phyloP scores from a whole-genome alignment of 2,329 filamentous ascomycete genomes.

The Colletotrichum siamense region DNA sequence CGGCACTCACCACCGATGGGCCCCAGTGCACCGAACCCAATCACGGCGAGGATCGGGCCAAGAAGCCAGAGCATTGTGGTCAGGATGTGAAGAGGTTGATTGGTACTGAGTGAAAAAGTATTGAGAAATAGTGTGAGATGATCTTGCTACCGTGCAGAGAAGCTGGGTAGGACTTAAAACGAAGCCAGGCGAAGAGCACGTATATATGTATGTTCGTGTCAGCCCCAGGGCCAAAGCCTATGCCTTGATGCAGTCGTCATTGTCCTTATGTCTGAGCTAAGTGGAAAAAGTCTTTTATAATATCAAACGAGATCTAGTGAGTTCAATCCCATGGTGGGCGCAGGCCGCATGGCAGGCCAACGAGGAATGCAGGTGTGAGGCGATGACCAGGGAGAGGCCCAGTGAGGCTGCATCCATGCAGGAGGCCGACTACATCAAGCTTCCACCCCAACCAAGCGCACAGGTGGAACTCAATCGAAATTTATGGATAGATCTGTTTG shows the following conservation, averaged over 20 bases:
- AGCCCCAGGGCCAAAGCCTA: no score
- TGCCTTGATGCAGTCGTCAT: no score
- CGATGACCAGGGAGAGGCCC: neutral
- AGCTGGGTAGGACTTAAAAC: no score
- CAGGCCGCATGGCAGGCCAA: neutral
- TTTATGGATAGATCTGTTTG: accelerated
- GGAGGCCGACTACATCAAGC: neutral
- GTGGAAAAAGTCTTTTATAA: neutral
- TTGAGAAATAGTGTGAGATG: no score
- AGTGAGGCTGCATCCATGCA: accelerated
- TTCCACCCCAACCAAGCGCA: accelerated
- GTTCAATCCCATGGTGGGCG: accelerated
- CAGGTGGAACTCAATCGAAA: accelerated
- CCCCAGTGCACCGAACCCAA: neutral
- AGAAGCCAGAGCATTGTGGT: neutral
- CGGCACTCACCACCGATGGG: neutral
- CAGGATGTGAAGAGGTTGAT: no score
- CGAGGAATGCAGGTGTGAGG: neutral
- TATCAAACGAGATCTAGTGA: accelerated
- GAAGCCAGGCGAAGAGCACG: no score
- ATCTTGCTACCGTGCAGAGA: no score
- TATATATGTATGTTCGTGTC: no score
- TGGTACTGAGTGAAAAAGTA: accelerated
- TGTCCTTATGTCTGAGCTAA: neutral
- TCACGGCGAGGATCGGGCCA: neutral